Evolutionary conservation across 129 eudicot genomes (phyloP), one percentile per base, ranked within the genome.

Genomic region (Helichrysum umbraculigerum): DNA sequence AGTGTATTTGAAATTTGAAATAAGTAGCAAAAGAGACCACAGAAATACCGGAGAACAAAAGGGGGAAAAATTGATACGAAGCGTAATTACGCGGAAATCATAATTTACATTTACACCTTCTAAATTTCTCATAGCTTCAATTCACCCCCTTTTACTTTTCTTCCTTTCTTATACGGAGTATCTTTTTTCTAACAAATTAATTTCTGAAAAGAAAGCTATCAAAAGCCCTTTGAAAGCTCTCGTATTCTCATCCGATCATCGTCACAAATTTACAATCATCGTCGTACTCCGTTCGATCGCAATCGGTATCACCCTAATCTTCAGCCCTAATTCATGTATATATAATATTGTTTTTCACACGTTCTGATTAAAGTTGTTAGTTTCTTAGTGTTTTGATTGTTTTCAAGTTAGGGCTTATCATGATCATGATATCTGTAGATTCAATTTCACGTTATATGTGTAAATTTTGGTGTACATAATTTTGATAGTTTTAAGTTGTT

Each of bases 341-440:
- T 19, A 15, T 57, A 25, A 15, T 57, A 25, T 28, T 25, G 2
- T 28, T 57, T 10, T 11, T 30, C 44, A 20, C 33, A 28, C 52
- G 14, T 50, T 66, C 58, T 78, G 41, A 61, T 61, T 17, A 4
- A 44, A 21, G 4, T 16, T 70, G 39, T 61, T 78, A 32, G 7
- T 61, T 17, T 34, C 52, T 2, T 72, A 73, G 77, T 76, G 72
- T 81, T 81, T 75, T 69, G 56, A 47, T 22, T 1, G 34, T 57
- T 75, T 41, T 9, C 50, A 19, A 47, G 51, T 59, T 69, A 75
- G 76, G 78, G 68, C 54, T 8, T 62, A 25, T 80, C 75, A 21
- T 76, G 52, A 22, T 56, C 67, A 51, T 68, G 69, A 29, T 41
- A 58, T 69, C 19, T 57, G 77, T 32, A 34, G 75, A 9, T 66